These are phyloP conservation scores for Rhodosporidiobolus sp. DNA, from an alignment of 768 basidiomycete genomes.

Conservation along the genomic window DNA sequence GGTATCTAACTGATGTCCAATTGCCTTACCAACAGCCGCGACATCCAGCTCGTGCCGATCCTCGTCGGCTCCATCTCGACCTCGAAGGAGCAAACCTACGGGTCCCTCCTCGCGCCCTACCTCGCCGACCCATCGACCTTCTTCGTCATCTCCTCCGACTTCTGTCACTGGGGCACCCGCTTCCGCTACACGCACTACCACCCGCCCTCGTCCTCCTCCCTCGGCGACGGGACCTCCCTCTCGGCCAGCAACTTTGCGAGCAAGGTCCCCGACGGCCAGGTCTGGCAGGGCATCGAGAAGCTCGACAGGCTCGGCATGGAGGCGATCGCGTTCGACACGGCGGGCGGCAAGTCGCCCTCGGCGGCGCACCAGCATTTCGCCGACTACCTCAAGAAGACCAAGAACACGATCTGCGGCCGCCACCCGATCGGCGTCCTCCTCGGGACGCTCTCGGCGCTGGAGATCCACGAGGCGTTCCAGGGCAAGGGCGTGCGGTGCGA, in stretches of 20 bases:
- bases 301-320: conserved; percentile 32
- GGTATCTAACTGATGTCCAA: neutral
- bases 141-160: conserved; percentile 89
- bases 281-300: conserved; percentile 24
- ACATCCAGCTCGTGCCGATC: conserved; percentile 83
- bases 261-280: conserved; percentile 32
- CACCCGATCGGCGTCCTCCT: conserved; percentile 92
- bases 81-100: conserved; percentile 62
- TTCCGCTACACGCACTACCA: conserved; percentile 88
- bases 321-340: conserved; percentile 60
- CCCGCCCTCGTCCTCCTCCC: conserved; percentile 51
- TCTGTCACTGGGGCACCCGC: conserved; percentile 93
- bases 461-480: conserved; percentile 49
- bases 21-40: conserved; percentile 14
- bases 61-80: conserved; percentile 75
- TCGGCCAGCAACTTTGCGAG: conserved; percentile 24
- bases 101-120: conserved; percentile 73
- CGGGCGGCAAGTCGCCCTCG: conserved; percentile 1
- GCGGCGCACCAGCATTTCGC: conserved; percentile 62
- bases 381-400: conserved; percentile 65
- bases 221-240: conserved; percentile 48
- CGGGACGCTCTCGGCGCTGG: conserved; percentile 64
- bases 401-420: conserved; percentile 95
- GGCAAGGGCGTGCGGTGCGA: conserved; percentile 55
- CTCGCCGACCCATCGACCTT: conserved; percentile 73